Conservation (phyloP, 2,329 filamentous ascomycete species). For the Monosporascus sp. region DNA sequence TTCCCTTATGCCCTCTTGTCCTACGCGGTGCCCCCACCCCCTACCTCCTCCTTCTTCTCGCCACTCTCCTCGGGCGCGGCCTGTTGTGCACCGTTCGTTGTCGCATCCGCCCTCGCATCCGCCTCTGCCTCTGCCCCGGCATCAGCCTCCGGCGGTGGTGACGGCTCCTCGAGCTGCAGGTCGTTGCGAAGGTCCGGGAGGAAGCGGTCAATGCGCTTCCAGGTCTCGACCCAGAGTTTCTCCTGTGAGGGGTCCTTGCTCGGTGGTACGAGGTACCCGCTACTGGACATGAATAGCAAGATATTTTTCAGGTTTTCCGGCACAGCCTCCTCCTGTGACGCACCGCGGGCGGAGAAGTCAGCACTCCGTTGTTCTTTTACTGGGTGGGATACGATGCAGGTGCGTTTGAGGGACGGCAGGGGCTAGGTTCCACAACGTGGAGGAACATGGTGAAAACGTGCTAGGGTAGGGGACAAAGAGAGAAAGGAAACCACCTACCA, state of each 20-base stretch:
- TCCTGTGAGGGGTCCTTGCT: constrained; percentile 49
- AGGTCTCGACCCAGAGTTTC: constrained; percentile 57
- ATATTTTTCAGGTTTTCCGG: constrained; percentile 96
- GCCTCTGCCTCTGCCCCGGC: neutral
- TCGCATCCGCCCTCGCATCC: neutral
- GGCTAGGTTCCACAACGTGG: no score
- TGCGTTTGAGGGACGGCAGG: no score
- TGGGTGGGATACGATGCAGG: no score
- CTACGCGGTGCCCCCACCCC: no score
- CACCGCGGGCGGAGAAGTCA: constrained; percentile 4
- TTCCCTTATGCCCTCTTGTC: no score
- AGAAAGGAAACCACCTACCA: constrained; percentile 53
- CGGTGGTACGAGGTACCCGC: constrained; percentile 74
- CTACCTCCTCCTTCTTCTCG: no score
- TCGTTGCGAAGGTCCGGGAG: constrained; percentile 55
- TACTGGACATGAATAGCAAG: constrained; percentile 88
- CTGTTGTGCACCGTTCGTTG: no score
- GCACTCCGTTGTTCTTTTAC: no score
- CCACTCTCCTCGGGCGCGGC: no score
- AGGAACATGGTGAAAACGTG: no score
- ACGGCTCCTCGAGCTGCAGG: constrained; percentile 45
- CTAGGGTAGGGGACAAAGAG: neutral
- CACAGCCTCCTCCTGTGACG: constrained; percentile 77
- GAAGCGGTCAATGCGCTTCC: constrained; percentile 62
- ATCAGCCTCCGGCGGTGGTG: neutral